Evolutionary conservation across 1,284 basidiomycete species (phyloP).

Genomic region (Clitocybe nebularis): DNA sequence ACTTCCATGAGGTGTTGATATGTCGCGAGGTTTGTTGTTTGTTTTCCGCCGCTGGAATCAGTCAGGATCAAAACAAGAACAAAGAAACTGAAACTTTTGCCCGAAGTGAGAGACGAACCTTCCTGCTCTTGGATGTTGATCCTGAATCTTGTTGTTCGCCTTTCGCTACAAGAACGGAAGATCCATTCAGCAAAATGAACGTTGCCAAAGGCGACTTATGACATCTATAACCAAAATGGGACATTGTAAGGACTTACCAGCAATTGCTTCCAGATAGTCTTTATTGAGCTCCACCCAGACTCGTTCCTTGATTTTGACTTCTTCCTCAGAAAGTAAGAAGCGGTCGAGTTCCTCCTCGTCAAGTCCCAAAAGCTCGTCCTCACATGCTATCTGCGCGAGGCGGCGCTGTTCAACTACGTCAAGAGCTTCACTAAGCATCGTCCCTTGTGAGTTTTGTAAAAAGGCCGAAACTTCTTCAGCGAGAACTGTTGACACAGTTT

Average conservation of each 20-base stretch:
- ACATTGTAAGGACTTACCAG: slow-evolving; percentile 49
- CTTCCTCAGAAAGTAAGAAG: slow-evolving; percentile 82
- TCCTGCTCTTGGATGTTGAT: slow-evolving; percentile 56
- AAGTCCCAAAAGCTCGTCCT: slow-evolving; percentile 66
- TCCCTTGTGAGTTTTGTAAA: slow-evolving; percentile 54
- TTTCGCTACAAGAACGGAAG: slow-evolving; percentile 50
- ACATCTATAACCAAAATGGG: not conserved
- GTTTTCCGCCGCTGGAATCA: slow-evolving; percentile 60
- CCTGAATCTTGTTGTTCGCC: slow-evolving; percentile 54
- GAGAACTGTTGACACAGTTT: slow-evolving; percentile 47
- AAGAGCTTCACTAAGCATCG: slow-evolving; percentile 52
- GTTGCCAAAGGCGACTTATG: not conserved
- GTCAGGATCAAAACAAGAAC: slow-evolving; percentile 15
- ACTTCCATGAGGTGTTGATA: slow-evolving; percentile 64
- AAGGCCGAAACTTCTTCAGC: slow-evolving; percentile 65
- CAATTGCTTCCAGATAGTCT: slow-evolving; percentile 89
- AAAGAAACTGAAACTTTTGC: slow-evolving; percentile 21
- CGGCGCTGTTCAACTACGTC: slow-evolving; percentile 61
- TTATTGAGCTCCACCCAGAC: slow-evolving; percentile 97
- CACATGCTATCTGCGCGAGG: slow-evolving; percentile 40
- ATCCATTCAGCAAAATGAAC: slow-evolving; percentile 40
- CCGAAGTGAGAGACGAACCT: slow-evolving; percentile 57
- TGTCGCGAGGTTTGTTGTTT: slow-evolving; percentile 66
- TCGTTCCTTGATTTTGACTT: slow-evolving; percentile 87
- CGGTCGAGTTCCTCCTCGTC: slow-evolving; percentile 93